Percentiles rank a stretch among this genome's conserved stretches.
Evolutionary conservation across 345 rosid genomes (phyloP).

Genomic region (Populus ilicifolia): DNA sequence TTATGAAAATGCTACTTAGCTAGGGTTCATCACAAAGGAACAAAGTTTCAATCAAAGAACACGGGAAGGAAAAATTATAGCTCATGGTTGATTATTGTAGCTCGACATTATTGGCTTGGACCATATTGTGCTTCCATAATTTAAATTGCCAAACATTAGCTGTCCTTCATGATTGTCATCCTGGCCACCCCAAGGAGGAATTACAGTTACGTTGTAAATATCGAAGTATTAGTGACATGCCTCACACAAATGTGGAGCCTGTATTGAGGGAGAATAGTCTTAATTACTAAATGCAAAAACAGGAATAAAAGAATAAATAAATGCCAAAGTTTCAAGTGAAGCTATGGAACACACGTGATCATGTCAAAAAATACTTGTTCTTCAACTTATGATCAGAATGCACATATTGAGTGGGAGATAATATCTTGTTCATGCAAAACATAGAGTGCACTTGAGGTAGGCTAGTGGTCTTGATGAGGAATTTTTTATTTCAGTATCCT

Average conservation of each 20-base stretch:
- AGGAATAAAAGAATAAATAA: too few species aligned
- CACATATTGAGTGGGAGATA: not conserved
- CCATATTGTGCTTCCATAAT: not conserved
- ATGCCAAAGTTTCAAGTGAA: not conserved
- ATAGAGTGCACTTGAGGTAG: not conserved
- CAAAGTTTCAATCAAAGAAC: not conserved
- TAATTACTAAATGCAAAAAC: not conserved
- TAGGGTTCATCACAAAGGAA: not conserved
- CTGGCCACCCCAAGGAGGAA: not conserved
- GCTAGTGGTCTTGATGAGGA: too few species aligned
- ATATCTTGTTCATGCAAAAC: not conserved
- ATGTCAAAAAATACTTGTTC: not conserved
- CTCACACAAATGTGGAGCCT: not conserved
- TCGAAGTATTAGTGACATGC: too few species aligned
- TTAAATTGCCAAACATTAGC: not conserved
- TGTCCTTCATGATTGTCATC: not conserved
- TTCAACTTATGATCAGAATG: not conserved
- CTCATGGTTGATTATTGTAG: not conserved
- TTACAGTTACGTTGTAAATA: not conserved
- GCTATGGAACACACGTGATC: not conserved
- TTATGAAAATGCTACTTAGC: not conserved
- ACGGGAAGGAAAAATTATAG: not conserved
- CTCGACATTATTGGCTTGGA: slow-evolving; percentile 4
- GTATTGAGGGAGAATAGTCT: not conserved
- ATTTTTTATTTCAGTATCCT: too few species aligned